Evolutionary conservation across 345 rosid genomes (phyloP), one percentile per base, ranked within the genome.

Genomic region (Streptanthus diversifolius): DNA sequence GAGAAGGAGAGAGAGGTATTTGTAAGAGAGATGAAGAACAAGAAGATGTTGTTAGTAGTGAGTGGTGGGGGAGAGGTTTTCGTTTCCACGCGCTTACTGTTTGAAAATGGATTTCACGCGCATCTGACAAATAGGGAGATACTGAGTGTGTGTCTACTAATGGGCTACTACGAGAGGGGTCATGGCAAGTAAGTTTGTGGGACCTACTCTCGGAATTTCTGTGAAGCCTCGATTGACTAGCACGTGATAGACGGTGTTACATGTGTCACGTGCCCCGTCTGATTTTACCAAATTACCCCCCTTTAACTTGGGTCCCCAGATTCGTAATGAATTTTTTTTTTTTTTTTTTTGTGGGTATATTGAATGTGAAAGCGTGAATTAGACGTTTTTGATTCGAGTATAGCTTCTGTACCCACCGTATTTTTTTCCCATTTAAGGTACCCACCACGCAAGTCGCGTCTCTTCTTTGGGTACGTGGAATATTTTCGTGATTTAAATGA

Each of bases 21-120:
- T 82, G 86, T 87, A 79, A 7, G 29, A 21, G 11, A 82, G 17
- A 52, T 44, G 60, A 59, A 30, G 37, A 48, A 49, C 69, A 41
- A 6, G 54, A 49, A 25, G 29, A 14, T 8, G 43, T 2, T 44
- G 2, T 17, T 51, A 4, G 58, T 68, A 56, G 66, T 64, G 36
- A n/a, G 77, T 22, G 67, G 63, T n/a, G 74, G 71, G 27, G 25
- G 32, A 36, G 58, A 41, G 55, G 74, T 67, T 41, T 41, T 22
- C 40, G 9, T 21, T 11, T 33, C 10, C 60, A 77, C 82, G 77
- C 79, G 80, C 44, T 24, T 1, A 58, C 18, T 24, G 70, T 63
- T 43, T 2, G 58, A 2, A 47, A 7, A 51, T 39, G 64, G 33
- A 9, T 7, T 0, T 11, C 51, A 77, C 74, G 77, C 81, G 79